phyloP scores from a whole-genome alignment of 2,329 filamentous ascomycete species.

The Penicillium sp. region DNA sequence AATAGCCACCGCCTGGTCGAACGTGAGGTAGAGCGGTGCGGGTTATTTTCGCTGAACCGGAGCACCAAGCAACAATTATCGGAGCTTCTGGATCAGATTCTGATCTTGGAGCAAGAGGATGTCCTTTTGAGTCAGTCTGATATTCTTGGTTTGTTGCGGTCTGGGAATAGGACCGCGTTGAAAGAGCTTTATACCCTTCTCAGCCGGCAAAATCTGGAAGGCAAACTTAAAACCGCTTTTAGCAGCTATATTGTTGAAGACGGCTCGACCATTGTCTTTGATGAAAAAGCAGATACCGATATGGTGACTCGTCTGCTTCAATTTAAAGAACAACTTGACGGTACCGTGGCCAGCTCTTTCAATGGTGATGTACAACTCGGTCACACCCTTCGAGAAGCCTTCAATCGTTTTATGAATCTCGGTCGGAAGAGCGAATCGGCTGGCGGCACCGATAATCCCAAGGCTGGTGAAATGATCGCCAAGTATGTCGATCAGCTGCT shows the following conservation, averaged over 20 bases:
- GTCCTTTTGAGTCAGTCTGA: constrained; percentile 61
- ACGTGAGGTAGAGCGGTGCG: constrained; percentile 68
- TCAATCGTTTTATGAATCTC: constrained; percentile 89
- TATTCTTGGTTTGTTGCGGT: constrained; percentile 66
- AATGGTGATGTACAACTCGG: constrained; percentile 68
- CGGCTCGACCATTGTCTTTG: constrained; percentile 71
- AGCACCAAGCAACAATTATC: constrained; percentile 75
- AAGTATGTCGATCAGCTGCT: constrained; percentile 91
- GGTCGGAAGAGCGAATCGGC: constrained; percentile 62
- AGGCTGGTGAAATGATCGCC: constrained; percentile 97
- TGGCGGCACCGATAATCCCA: constrained; percentile 79
- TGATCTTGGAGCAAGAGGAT: constrained; percentile 63
- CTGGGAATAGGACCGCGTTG: constrained; percentile 63
- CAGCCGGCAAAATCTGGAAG: constrained; percentile 63
- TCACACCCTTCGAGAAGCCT: constrained; percentile 74
- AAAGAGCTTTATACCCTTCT: constrained; percentile 73
- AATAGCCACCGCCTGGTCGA: constrained; percentile 64
- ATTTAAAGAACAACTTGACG: constrained; percentile 72
- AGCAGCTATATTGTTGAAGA: constrained; percentile 69
- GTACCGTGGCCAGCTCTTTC: constrained; percentile 71
- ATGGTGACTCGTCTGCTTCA: constrained; percentile 82
- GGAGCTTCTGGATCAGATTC: constrained; percentile 62
- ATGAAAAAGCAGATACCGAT: constrained; percentile 68
- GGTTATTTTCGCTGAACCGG: constrained; percentile 72
- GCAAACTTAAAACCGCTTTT: constrained; percentile 66